Evolutionary conservation across 169 alveolate genomes (phyloP).

Genomic region (Cyclospora cayetanensis): DNA sequence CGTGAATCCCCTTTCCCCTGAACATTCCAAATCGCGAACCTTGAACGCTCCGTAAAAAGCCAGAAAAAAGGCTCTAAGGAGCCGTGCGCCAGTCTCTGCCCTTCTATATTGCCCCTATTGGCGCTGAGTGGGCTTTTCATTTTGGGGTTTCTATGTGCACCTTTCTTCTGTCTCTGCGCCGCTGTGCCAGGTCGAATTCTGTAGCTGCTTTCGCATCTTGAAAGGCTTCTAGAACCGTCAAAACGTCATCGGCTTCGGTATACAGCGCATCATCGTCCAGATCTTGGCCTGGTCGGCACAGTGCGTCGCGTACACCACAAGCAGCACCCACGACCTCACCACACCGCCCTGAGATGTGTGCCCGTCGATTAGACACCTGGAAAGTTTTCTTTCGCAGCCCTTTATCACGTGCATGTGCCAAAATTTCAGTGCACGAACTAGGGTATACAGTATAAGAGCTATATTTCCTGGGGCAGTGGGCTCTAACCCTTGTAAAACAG

Average conservation of each 20-base stretch:
- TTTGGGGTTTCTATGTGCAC: slow-evolving; percentile 17
- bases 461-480: no score
- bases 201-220: slow-evolving; percentile 56
- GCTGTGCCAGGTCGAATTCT: not conserved
- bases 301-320: slow-evolving; percentile 17
- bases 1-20: slow-evolving; percentile 6
- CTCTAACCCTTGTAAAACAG: slow-evolving; percentile 50
- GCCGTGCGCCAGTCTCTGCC: not conserved
- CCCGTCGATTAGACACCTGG: no score
- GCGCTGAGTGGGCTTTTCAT: not conserved
- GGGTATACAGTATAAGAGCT: no score
- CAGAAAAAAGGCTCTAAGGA: not conserved
- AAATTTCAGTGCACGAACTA: no score
- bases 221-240: slow-evolving; percentile 54
- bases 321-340: no score
- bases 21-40: not conserved
- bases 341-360: no score
- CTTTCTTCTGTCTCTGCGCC: not conserved
- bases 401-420: no score
- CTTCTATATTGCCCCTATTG: not conserved
- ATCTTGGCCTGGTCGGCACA: slow-evolving; percentile 64
- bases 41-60: slow-evolving; percentile 19
- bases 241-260: slow-evolving; percentile 73
- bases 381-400: no score
- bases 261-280: slow-evolving; percentile 72